Evolutionary conservation across 2,329 filamentous ascomycete species (phyloP).

Genomic region (Phialemonium atrogriseum): DNA sequence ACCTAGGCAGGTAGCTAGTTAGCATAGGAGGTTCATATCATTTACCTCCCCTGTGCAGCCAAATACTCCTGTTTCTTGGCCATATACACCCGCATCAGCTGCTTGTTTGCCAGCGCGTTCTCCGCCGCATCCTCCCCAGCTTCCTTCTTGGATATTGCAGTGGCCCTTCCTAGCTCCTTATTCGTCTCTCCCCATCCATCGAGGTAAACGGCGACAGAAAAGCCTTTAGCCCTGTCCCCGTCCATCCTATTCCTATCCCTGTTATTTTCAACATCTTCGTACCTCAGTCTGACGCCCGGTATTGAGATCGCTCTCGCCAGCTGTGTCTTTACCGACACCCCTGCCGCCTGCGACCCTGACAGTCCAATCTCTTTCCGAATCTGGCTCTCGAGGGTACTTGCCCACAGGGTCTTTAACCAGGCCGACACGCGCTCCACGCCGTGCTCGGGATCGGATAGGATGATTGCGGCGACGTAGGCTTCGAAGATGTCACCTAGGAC

Average conservation of each 20-base stretch:
- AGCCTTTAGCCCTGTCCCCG: too few species aligned
- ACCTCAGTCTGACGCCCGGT: constrained; percentile 51
- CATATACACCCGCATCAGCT: constrained; percentile 43
- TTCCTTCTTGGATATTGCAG: constrained; percentile 58
- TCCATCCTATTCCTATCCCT: constrained; percentile 47
- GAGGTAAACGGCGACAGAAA: constrained; percentile 56
- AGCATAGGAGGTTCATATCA: neutral
- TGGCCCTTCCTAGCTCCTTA: constrained; percentile 54
- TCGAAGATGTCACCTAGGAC: constrained; percentile 84
- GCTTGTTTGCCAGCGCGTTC: constrained; percentile 57
- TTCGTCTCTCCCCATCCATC: constrained; percentile 60
- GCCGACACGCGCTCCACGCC: constrained; percentile 54
- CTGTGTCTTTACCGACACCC: constrained; percentile 34
- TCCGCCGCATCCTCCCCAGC: constrained; percentile 60
- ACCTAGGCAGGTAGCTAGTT: too few species aligned
- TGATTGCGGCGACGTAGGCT: constrained; percentile 74
- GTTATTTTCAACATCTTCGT: too few species aligned
- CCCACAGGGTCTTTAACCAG: constrained; percentile 75
- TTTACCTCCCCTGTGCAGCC: constrained; percentile 19
- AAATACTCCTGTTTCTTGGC: constrained; percentile 38
- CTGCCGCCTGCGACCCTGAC: constrained; percentile 11
- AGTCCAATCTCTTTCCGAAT: constrained; percentile 35
- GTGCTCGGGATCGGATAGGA: constrained; percentile 55
- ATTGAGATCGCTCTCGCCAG: constrained; percentile 44
- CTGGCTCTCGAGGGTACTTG: constrained; percentile 49